These are phyloP conservation scores for Oenanthe sinensis DNA, from an alignment of 129 eudicot species.

Conservation along the genomic window DNA sequence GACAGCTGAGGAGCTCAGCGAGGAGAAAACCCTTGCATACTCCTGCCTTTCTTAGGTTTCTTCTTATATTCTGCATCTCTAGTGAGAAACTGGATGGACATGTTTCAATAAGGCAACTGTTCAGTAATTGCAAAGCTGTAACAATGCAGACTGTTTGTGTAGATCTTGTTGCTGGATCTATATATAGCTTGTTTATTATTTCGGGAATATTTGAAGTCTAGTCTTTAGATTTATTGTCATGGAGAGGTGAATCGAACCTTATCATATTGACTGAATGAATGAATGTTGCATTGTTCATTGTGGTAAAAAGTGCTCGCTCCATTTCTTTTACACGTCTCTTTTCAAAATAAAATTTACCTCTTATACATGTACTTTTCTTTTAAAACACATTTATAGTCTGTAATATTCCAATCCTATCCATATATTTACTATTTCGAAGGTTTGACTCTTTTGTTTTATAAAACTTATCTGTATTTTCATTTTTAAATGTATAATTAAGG, in stretches of 20 bases:
- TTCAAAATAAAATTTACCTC: too few species aligned
- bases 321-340: too few species aligned
- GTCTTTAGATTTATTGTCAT: background rate
- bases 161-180: background rate
- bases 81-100: conserved; percentile 26
- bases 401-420: too few species aligned
- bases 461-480: too few species aligned
- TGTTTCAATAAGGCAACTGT: conserved; percentile 41
- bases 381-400: too few species aligned
- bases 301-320: background rate
- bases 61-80: background rate
- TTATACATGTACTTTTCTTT: too few species aligned
- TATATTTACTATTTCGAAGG: too few species aligned
- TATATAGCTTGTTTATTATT: background rate
- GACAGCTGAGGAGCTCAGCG: conserved; percentile 55
- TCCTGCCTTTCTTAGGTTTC: conserved; percentile 56
- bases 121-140: conserved; percentile 15
- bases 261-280: background rate
- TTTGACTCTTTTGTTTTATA: too few species aligned
- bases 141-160: conserved; percentile 27
- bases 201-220: background rate
- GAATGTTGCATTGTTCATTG: background rate
- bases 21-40: conserved; percentile 65
- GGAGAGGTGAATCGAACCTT: background rate
- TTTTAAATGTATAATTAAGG: too few species aligned